These are phyloP conservation scores for Achaetomium macrosporum DNA, from an alignment of 2,329 filamentous ascomycete genomes.

Conservation along the genomic window DNA sequence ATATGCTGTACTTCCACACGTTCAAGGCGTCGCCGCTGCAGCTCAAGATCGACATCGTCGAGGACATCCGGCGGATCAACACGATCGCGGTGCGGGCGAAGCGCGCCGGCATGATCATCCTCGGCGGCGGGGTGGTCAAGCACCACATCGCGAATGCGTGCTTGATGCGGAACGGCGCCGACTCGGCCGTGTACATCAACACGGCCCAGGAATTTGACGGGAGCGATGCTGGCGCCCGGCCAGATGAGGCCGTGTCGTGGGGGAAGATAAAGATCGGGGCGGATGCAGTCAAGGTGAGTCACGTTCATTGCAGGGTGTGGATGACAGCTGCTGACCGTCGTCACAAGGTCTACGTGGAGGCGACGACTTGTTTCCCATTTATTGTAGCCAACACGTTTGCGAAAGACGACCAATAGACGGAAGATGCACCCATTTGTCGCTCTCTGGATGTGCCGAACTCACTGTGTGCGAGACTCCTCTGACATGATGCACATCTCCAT, in stretches of 20 bases:
- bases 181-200: constrained; percentile 96
- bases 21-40: constrained; percentile 81
- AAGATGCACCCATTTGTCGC: background rate
- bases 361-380: constrained; percentile 59
- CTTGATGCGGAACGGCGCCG: constrained; percentile 94
- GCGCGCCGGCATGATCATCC: constrained; percentile 87
- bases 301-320: background rate
- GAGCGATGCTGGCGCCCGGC: constrained; percentile 88
- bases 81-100: constrained; percentile 83
- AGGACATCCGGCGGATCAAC: constrained; percentile 90
- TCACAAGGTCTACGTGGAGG: constrained; percentile 55
- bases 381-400: constrained; percentile 64
- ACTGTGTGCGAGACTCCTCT: too few species aligned
- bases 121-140: constrained; percentile 93
- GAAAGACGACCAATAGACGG: constrained; percentile 41
- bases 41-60: constrained; percentile 82
- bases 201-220: constrained; percentile 97
- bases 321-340: constrained; percentile 9
- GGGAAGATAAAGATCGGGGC: constrained; percentile 92
- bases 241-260: constrained; percentile 97
- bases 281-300: constrained; percentile 74
- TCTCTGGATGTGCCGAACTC: too few species aligned
- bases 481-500: too few species aligned
- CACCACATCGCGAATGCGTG: constrained; percentile 98
- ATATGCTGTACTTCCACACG: constrained; percentile 98